Conservation (phyloP, 2,329 filamentous ascomycete genomes). For the Ophiostoma quercus region DNA sequence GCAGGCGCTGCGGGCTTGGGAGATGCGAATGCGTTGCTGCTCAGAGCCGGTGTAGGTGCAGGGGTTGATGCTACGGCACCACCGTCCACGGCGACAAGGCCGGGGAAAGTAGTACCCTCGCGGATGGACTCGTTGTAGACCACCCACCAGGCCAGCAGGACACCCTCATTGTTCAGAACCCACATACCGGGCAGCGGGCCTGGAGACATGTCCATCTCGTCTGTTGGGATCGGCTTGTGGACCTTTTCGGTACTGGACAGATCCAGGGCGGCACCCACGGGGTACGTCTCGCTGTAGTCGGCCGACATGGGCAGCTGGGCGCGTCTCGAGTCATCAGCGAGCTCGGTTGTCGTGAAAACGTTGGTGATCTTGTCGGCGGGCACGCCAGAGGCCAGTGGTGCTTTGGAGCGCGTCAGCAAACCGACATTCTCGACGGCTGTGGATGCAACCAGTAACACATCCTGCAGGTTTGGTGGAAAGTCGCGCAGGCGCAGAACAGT, state of each 20-base stretch:
- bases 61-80: conserved; percentile 28
- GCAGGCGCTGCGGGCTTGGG: conserved; percentile 35
- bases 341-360: conserved; percentile 67
- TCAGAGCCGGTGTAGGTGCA: conserved; percentile 24
- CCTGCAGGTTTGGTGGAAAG: conserved; percentile 73
- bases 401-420: conserved; percentile 67
- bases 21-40: conserved; percentile 27
- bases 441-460: conserved; percentile 75
- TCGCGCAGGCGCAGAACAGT: conserved; percentile 71
- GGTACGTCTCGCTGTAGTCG: conserved; percentile 63
- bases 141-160: conserved; percentile 84
- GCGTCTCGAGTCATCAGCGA: conserved; percentile 67
- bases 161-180: conserved; percentile 81
- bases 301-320: conserved; percentile 70
- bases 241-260: conserved; percentile 78
- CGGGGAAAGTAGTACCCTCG: conserved; percentile 66
- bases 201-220: conserved; percentile 72
- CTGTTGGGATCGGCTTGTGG: conserved; percentile 66
- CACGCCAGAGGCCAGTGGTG: conserved; percentile 57
- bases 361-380: conserved; percentile 56
- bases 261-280: conserved; percentile 76
- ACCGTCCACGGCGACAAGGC: conserved; percentile 51
- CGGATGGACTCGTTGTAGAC: conserved; percentile 83
- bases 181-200: conserved; percentile 78
- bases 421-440: conserved; percentile 76